A percentile compares a stretch with the other conserved stretches of the same genome.
Evolutionary conservation across 306 rosid genomes (phyloP).

Genomic region (Corylus heterophylla): DNA sequence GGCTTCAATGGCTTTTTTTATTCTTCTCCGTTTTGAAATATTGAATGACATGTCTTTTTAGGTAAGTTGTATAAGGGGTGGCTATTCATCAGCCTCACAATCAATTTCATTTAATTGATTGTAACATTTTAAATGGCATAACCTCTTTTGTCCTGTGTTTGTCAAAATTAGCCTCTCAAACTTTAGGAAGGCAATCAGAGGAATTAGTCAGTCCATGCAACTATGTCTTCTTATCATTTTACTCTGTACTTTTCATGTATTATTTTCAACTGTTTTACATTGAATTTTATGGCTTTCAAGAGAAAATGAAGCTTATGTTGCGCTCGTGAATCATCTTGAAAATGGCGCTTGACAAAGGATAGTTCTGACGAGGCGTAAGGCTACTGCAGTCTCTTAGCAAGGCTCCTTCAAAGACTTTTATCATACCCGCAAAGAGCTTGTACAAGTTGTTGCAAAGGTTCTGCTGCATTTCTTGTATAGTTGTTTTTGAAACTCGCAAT

Average conservation of each 20-base stretch:
- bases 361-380: slow-evolving; percentile 58
- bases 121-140: background rate
- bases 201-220: background rate
- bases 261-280: background rate
- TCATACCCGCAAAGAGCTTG: slow-evolving; percentile 79
- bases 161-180: background rate
- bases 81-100: background rate
- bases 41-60: no score
- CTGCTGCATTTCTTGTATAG: slow-evolving; percentile 23
- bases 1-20: no score
- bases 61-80: background rate
- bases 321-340: slow-evolving; percentile 62
- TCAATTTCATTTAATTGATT: background rate
- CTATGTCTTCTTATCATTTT: background rate
- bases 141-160: background rate
- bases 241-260: background rate
- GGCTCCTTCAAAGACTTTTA: slow-evolving; percentile 66
- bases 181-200: background rate
- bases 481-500: slow-evolving; percentile 23
- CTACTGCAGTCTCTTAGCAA: slow-evolving; percentile 54
- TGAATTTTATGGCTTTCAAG: background rate
- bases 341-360: slow-evolving; percentile 77
- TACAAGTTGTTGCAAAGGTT: slow-evolving; percentile 93
- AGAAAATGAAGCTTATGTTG: background rate
- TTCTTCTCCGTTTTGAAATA: no score